phyloP scores from a whole-genome alignment of 345 rosid genomes.

The Geranium brycei region DNA sequence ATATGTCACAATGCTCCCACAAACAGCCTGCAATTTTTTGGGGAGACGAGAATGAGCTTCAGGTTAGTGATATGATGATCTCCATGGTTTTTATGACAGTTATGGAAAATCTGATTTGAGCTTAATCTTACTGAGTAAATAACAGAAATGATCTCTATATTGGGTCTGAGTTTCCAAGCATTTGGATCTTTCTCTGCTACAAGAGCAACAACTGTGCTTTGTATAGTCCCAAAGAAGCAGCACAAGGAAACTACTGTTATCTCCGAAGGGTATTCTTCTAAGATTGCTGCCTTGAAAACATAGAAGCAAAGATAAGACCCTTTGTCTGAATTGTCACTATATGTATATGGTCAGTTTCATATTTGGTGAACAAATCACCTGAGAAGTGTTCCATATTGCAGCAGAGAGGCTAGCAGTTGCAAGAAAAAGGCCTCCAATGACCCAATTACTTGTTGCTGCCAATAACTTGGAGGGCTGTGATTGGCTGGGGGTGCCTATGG shows the following conservation, averaged over 20 bases:
- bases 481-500: slow-evolving; percentile 8
- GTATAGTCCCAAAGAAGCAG: slow-evolving; percentile 36
- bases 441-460: slow-evolving; percentile 20
- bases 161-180: slow-evolving; percentile 35
- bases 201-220: slow-evolving; percentile 27
- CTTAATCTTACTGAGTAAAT: slow-evolving; percentile 27
- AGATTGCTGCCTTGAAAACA: slow-evolving; percentile 34
- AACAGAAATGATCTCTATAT: slow-evolving; percentile 28
- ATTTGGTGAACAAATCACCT: slow-evolving; percentile 18
- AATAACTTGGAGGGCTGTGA: slow-evolving; percentile 5
- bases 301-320: not conserved
- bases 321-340: not conserved
- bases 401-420: slow-evolving; percentile 23
- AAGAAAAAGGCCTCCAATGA: slow-evolving; percentile 34
- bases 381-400: slow-evolving; percentile 20
- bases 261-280: slow-evolving; percentile 34
- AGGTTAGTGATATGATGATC: not conserved
- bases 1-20: slow-evolving; percentile 26
- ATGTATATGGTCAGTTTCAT: not conserved
- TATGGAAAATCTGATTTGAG: not conserved
- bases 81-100: not conserved
- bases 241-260: slow-evolving; percentile 31
- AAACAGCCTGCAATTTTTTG: slow-evolving; percentile 24
- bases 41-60: not conserved
- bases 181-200: slow-evolving; percentile 28